phyloP scores from a whole-genome alignment of 2,329 filamentous ascomycete genomes.

The Claviceps paspali region DNA sequence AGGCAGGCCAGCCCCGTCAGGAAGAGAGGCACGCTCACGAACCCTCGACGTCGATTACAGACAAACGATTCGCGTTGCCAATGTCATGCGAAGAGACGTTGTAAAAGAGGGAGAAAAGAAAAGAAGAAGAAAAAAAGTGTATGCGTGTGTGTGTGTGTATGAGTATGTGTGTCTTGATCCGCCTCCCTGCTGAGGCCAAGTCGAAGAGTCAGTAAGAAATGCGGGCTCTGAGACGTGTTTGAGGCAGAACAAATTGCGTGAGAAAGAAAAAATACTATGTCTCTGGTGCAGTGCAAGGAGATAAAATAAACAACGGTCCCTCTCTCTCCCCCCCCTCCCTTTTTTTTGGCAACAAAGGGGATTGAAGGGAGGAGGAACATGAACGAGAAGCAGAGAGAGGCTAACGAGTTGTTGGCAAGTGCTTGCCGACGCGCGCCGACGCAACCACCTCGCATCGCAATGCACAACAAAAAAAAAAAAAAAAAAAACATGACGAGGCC shows the following conservation, averaged over 20 bases:
- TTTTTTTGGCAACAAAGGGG: not conserved
- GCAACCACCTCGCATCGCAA: too few species aligned
- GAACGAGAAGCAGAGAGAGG: too few species aligned
- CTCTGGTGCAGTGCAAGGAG: not conserved
- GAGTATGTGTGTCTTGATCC: not conserved
- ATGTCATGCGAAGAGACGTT: constrained; percentile 1
- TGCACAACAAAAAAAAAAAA: too few species aligned
- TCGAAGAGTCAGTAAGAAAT: constrained; percentile 4
- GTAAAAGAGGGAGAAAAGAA: not conserved
- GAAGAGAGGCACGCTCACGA: constrained; percentile 3
- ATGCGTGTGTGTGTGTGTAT: too few species aligned
- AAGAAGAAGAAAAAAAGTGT: not conserved
- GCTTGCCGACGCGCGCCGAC: too few species aligned
- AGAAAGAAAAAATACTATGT: not conserved
- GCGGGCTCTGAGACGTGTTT: constrained; percentile 7
- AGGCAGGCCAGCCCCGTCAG: constrained; percentile 1
- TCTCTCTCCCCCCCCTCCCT: not conserved
- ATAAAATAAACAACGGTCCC: not conserved
- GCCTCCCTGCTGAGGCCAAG: not conserved
- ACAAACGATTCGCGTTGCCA: constrained; percentile 1
- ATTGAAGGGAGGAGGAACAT: not conserved
- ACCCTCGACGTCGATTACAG: constrained; percentile 1
- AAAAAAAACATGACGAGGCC: too few species aligned
- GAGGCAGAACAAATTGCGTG: constrained; percentile 4
- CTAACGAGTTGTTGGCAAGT: constrained; percentile 3